These are phyloP conservation scores for Vaccinium corymbosum DNA, from an alignment of 148 eudicot genomes.

Conservation along the genomic window DNA sequence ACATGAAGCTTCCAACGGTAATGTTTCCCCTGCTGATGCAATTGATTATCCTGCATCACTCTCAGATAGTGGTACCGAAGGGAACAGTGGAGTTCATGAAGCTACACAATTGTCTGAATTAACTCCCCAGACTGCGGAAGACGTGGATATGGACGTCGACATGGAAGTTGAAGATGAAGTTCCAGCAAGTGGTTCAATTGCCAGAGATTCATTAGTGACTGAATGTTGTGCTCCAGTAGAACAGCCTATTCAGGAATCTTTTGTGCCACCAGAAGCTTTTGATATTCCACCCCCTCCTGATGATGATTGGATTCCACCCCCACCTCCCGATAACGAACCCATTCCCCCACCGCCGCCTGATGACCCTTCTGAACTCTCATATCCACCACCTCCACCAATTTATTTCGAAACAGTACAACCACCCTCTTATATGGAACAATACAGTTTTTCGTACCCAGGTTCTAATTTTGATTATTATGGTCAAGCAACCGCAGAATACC, in stretches of 20 bases:
- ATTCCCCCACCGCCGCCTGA: constrained; percentile 97
- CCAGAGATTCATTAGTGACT: constrained; percentile 13
- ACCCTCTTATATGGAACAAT: constrained; percentile 46
- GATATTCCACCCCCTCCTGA: constrained; percentile 72
- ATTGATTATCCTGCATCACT: constrained; percentile 2
- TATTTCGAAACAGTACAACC: constrained; percentile 42
- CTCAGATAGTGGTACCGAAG: constrained; percentile 27
- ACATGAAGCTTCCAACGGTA: constrained; percentile 21
- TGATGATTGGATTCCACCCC: constrained; percentile 88
- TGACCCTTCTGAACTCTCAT: constrained; percentile 57
- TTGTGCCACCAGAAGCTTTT: constrained; percentile 29
- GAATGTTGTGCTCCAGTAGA: constrained; percentile 20
- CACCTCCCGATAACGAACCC: constrained; percentile 83
- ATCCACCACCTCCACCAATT: constrained; percentile 38
- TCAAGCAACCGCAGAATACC: constrained; percentile 28
- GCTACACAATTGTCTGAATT: constrained; percentile 24
- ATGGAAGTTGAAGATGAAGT: constrained; percentile 85
- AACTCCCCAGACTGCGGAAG: constrained; percentile 38
- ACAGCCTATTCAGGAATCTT: constrained; percentile 27
- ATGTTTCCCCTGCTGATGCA: constrained; percentile 15
- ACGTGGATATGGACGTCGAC: constrained; percentile 92
- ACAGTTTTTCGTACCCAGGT: constrained; percentile 40
- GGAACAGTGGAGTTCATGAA: constrained; percentile 25
- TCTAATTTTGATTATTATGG: constrained; percentile 46
- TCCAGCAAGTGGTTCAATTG: constrained; percentile 19